phyloP scores from a whole-genome alignment of 148 eudicot genomes.

The Heliosperma pusillum region DNA sequence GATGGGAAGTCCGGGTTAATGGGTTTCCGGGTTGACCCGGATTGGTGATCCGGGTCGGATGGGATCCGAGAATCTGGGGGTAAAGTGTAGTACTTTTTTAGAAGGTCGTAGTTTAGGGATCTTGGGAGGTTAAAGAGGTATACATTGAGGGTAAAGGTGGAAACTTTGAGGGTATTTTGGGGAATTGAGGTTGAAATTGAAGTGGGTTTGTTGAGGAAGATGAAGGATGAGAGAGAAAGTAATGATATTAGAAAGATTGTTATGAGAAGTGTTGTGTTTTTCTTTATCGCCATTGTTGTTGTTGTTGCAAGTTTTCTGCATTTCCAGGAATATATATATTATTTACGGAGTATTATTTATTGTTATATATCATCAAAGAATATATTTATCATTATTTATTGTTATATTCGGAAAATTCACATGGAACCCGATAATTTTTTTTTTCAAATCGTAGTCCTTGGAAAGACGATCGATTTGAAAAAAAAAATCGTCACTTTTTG shows the following conservation, averaged over 20 bases:
- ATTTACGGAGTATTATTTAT: too few species aligned
- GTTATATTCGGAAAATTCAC: too few species aligned
- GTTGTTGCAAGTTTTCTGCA: conserved; percentile 13
- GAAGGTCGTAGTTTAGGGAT: conserved; percentile 76
- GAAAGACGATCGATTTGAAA: too few species aligned
- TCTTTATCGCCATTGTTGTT: conserved; percentile 28
- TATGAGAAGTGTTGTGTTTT: conserved; percentile 36
- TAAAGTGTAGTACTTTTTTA: conserved; percentile 63
- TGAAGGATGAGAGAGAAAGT: conserved; percentile 42
- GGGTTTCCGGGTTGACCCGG: conserved; percentile 22
- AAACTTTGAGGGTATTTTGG: conserved; percentile 21
- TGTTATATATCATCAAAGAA: too few species aligned
- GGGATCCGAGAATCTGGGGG: conserved; percentile 66
- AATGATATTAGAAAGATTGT: conserved; percentile 39
- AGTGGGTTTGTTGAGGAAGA: conserved; percentile 35
- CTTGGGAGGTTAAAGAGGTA: conserved; percentile 62
- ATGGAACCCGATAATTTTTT: too few species aligned
- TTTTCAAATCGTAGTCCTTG: too few species aligned
- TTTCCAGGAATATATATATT: too few species aligned
- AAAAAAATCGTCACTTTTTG: too few species aligned
- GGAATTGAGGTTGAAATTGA: conserved; percentile 18
- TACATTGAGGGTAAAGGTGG: conserved; percentile 50
- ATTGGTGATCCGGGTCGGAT: conserved; percentile 63
- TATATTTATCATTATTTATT: too few species aligned
- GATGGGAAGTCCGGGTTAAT: conserved; percentile 34